Evolutionary conservation across 108 stramenopile species (phyloP), one percentile per base, ranked within the genome.

Genomic region (Poteriospumella lacustris): DNA sequence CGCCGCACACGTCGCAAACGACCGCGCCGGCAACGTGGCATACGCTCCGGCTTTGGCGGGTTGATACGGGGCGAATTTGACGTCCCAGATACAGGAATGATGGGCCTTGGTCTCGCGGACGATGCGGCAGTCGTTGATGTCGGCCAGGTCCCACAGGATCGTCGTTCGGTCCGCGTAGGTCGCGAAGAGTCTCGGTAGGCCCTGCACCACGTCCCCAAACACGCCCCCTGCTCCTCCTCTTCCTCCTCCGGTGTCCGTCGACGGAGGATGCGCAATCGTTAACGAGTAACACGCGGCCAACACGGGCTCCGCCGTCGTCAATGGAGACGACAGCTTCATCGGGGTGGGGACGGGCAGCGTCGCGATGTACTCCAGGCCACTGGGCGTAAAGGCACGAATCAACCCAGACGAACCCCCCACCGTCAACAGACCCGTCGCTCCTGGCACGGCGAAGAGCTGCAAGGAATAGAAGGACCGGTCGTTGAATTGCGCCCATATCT

Each of bases 11-110:
- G 70, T 73, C 3, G 36, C 3, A 38, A 73, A 73, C 9, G 64
- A 15, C 9, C 64, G 12, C 15, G 43, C 26, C 5, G 70, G 70
- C 3, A 42, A 42, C 38, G 12, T 44, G 38, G 31, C 38, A 42
- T 26, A 73, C 15, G 39, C 40, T 39, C 24, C 36, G 12, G 34
- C 64, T 39, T 40, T 68, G 19, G 64, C 12, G 15, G 15, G 15
- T 36, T 36, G 15, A 36, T 36, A 19, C 15, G 64, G 36, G 33
- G 31, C 5, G 31, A 73, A 34, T 34, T 73, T 15, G 9, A 73
- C 33, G 36, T 73, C 70, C 70, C 70, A 73, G 9, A 73, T 42
- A 73, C 70, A 73, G 9, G 70, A 42, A 33, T 31, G 70, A 56
- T 73, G 70, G 19, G 15, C 36, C 19, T 9, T 41, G 40, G 40